Conservation (phyloP, 2,329 filamentous ascomycete species). For the Elsinoe necatrix region DNA sequence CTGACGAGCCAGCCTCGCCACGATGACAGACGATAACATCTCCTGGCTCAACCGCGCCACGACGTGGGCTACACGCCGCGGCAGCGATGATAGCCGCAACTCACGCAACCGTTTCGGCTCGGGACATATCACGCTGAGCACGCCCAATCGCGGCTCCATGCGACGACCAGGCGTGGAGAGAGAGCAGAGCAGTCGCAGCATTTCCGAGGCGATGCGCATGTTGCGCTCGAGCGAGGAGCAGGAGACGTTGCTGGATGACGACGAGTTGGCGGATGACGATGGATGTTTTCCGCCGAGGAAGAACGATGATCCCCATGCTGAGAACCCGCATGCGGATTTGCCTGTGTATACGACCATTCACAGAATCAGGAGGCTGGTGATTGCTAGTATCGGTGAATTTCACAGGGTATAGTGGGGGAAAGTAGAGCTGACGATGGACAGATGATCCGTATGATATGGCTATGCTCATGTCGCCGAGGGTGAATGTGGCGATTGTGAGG, state of each 20-base stretch:
- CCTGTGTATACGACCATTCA: conserved; percentile 74
- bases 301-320: conserved; percentile 33
- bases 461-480: conserved; percentile 69
- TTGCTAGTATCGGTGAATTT: conserved; percentile 38
- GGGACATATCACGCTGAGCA: background rate
- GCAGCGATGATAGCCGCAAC: background rate
- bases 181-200: conserved; percentile 28
- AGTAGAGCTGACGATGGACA: conserved; percentile 21
- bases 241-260: conserved; percentile 39
- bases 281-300: conserved; percentile 34
- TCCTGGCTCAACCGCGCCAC: conserved; percentile 14
- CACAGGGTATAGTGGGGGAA: background rate
- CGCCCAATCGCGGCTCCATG: background rate
- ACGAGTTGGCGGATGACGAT: conserved; percentile 39
- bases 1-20: background rate
- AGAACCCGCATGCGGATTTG: conserved; percentile 53
- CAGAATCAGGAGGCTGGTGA: conserved; percentile 38
- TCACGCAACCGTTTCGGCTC: background rate
- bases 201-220: conserved; percentile 32
- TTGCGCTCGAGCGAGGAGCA: conserved; percentile 41
- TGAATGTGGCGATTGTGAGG: conserved; percentile 71
- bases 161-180: conserved; percentile 17
- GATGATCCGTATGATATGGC: conserved; percentile 62
- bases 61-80: conserved; percentile 9
- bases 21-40: conserved; percentile 13